These are phyloP conservation scores for Fusarium poae DNA, from an alignment of 2,329 filamentous ascomycete genomes.

Conservation along the genomic window DNA sequence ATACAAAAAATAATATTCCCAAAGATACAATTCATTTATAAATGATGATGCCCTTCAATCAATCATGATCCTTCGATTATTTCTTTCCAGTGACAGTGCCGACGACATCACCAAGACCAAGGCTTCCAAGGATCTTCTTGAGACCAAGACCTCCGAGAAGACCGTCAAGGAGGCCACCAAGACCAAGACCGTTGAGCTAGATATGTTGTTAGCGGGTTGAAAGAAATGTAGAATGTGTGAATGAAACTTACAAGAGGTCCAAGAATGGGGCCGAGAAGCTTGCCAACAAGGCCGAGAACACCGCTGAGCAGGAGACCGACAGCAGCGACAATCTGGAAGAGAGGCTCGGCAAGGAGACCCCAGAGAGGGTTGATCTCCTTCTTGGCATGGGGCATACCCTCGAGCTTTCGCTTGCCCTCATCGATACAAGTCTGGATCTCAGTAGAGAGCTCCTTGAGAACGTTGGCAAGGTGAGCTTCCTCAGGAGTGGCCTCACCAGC, in stretches of 20 bases:
- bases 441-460: slow-evolving; percentile 87
- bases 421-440: slow-evolving; percentile 87
- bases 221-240: background rate
- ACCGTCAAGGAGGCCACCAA: slow-evolving; percentile 84
- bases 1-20: slow-evolving; percentile 3
- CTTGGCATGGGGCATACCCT: slow-evolving; percentile 94
- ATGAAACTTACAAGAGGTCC: slow-evolving; percentile 31
- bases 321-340: slow-evolving; percentile 92
- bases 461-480: slow-evolving; percentile 85
- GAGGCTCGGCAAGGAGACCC: slow-evolving; percentile 83
- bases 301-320: slow-evolving; percentile 86
- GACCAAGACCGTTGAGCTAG: slow-evolving; percentile 79
- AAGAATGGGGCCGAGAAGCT: slow-evolving; percentile 64
- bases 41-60: slow-evolving; percentile 2
- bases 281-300: slow-evolving; percentile 86
- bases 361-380: slow-evolving; percentile 94
- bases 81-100: slow-evolving; percentile 57
- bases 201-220: slow-evolving; percentile 38
- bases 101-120: slow-evolving; percentile 72
- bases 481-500: slow-evolving; percentile 76
- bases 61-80: slow-evolving; percentile 17
- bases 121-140: slow-evolving; percentile 77
- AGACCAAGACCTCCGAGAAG: slow-evolving; percentile 83
- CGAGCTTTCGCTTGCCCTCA: slow-evolving; percentile 87
- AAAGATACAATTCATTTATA: slow-evolving; percentile 26